Evolutionary conservation across 768 basidiomycete species (phyloP).

Genomic region (Dacryopinax spathularia): DNA sequence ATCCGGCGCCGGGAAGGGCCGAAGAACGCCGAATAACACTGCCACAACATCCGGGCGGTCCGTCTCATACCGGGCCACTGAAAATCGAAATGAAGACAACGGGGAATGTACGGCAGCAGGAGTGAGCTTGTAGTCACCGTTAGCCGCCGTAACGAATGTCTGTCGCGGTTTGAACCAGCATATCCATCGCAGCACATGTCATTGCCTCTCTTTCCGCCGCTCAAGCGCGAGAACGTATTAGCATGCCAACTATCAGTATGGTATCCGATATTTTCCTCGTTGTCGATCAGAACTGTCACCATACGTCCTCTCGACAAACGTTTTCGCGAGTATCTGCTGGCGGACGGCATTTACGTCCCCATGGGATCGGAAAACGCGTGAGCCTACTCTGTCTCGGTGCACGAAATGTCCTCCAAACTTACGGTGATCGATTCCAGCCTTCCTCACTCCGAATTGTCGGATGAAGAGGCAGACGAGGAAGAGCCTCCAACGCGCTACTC

Average conservation of each 20-base stretch:
- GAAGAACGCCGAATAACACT: no score
- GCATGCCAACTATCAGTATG: constrained; percentile 74
- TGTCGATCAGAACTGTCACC: constrained; percentile 58
- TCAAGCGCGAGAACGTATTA: constrained; percentile 40
- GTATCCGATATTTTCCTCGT: constrained; percentile 54
- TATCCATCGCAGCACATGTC: no score
- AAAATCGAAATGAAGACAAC: no score
- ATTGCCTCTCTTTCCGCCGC: constrained; percentile 35
- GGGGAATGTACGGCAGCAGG: no score
- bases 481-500: constrained; percentile 30
- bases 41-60: no score
- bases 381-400: constrained; percentile 21
- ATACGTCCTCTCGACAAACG: constrained; percentile 50
- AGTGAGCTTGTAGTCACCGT: no score
- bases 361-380: constrained; percentile 67
- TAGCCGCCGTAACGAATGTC: no score
- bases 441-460: constrained; percentile 42
- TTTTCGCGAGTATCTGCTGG: constrained; percentile 59
- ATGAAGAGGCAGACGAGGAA: constrained; percentile 27
- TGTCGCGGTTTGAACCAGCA: no score
- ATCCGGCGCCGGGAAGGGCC: no score
- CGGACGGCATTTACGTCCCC: constrained; percentile 76
- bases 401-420: not conserved
- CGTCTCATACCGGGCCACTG: no score
- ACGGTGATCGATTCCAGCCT: constrained; percentile 28